phyloP scores from a whole-genome alignment of 441 rosid species.

The Capsella rubella region DNA sequence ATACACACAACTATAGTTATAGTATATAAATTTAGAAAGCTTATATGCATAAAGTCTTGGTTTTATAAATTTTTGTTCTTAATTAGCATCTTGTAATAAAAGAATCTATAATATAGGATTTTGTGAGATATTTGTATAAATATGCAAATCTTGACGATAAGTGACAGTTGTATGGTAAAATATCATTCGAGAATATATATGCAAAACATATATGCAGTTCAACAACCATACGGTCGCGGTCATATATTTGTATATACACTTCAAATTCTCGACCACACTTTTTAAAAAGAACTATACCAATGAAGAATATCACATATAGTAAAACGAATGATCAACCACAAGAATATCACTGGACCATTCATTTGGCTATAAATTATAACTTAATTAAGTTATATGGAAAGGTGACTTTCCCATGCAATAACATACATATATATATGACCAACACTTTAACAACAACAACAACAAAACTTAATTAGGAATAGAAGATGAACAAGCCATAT shows the following conservation, averaged over 20 bases:
- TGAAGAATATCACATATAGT: neutral
- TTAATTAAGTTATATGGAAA: neutral
- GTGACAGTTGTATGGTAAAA: conserved; percentile 19
- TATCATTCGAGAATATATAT: neutral
- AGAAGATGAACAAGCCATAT: conserved; percentile 33
- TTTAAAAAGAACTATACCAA: neutral
- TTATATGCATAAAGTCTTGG: neutral
- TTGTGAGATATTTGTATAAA: conserved; percentile 16
- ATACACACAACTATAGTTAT: neutral
- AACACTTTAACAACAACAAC: neutral
- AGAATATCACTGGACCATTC: neutral
- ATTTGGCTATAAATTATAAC: neutral
- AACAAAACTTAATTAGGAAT: too few relatives aligned
- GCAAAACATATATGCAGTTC: conserved; percentile 1
- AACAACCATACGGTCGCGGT: conserved; percentile 1
- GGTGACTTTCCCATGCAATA: conserved; percentile 1
- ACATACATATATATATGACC: neutral
- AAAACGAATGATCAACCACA: conserved; percentile 1
- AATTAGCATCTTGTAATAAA: conserved; percentile 1
- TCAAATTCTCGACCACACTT: too few relatives aligned
- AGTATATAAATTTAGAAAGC: neutral
- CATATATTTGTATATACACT: neutral
- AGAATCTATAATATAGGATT: neutral
- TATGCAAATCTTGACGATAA: conserved; percentile 24
- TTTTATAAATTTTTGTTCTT: conserved; percentile 2